A percentile compares a stretch with the other conserved stretches of the same genome.
These are phyloP conservation scores for Nannizzia gypsea DNA, from an alignment of 2,329 filamentous ascomycete species.

Conservation along the genomic window DNA sequence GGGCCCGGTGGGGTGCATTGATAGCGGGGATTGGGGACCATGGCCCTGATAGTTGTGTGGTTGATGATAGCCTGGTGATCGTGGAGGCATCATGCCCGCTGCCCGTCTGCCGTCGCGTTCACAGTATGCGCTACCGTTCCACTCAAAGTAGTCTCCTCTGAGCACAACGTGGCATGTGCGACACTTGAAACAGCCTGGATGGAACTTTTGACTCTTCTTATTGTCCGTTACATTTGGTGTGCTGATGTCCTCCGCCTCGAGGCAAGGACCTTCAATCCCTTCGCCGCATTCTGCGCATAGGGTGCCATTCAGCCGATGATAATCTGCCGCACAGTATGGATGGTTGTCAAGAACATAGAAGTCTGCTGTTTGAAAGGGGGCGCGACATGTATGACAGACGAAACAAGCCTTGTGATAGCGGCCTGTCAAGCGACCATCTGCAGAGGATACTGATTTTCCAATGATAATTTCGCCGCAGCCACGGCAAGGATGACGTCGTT, in stretches of 20 bases:
- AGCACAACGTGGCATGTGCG: constrained; percentile 59
- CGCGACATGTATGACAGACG: constrained; percentile 70
- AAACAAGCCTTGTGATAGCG: constrained; percentile 95
- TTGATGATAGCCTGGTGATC: constrained; percentile 16
- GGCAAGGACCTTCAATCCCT: constrained; percentile 87
- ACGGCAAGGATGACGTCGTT: constrained; percentile 52
- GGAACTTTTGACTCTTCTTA: constrained; percentile 55
- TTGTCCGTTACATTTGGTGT: not conserved
- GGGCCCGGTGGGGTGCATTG: constrained; percentile 15
- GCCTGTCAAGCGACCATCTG: constrained; percentile 80
- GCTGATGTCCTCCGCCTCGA: constrained; percentile 56
- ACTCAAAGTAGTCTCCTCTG: constrained; percentile 81
- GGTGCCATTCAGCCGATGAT: constrained; percentile 81
- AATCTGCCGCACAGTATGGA: constrained; percentile 85
- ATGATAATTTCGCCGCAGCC: constrained; percentile 67
- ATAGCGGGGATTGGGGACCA: constrained; percentile 17
- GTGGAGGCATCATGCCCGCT: constrained; percentile 28
- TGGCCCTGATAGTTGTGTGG: constrained; percentile 13
- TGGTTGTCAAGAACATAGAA: constrained; percentile 85
- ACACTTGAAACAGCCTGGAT: constrained; percentile 77
- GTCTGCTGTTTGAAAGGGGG: constrained; percentile 72
- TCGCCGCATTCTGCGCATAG: constrained; percentile 66
- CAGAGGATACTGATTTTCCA: constrained; percentile 87
- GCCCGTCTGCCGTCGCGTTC: constrained; percentile 67
- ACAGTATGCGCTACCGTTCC: constrained; percentile 68